A percentile compares a stretch with the other conserved stretches of the same genome.
Evolutionary conservation across 2,329 filamentous ascomycete genomes (phyloP).

Genomic region (Setomelanomma holmii): DNA sequence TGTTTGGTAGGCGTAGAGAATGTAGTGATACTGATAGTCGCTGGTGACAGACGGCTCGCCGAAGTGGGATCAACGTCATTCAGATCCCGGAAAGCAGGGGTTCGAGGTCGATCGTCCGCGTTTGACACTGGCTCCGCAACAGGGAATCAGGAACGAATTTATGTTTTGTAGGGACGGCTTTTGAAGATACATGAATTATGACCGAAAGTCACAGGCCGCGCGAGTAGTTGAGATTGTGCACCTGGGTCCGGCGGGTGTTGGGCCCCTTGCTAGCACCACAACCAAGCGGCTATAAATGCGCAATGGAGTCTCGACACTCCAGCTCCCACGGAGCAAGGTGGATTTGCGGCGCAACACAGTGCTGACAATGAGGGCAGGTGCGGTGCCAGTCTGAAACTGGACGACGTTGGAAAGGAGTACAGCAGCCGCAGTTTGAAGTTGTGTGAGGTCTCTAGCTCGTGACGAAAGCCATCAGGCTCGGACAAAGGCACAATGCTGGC

Average conservation of each 20-base stretch:
- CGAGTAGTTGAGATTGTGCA: slow-evolving; percentile 33
- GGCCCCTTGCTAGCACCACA: slow-evolving; percentile 43
- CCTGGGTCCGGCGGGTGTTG: slow-evolving; percentile 38
- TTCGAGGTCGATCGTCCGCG: slow-evolving; percentile 43
- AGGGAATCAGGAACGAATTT: slow-evolving; percentile 34
- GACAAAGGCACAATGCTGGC: slow-evolving; percentile 36
- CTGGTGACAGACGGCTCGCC: slow-evolving; percentile 34
- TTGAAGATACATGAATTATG: slow-evolving; percentile 19
- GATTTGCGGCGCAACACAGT: slow-evolving; percentile 35
- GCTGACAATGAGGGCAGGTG: slow-evolving; percentile 37
- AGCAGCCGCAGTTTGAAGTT: slow-evolving; percentile 39
- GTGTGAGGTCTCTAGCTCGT: slow-evolving; percentile 38
- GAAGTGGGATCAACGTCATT: slow-evolving; percentile 49
- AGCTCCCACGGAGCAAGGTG: slow-evolving; percentile 29
- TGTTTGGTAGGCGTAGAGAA: slow-evolving; percentile 24
- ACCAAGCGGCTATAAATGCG: slow-evolving; percentile 43
- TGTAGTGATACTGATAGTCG: slow-evolving; percentile 21
- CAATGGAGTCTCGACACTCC: slow-evolving; percentile 31
- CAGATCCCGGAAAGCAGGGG: slow-evolving; percentile 41
- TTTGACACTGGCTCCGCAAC: slow-evolving; percentile 36
- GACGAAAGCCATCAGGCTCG: slow-evolving; percentile 38
- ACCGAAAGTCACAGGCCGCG: slow-evolving; percentile 28
- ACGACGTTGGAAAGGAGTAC: slow-evolving; percentile 40
- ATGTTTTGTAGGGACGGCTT: slow-evolving; percentile 24
- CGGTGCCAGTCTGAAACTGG: slow-evolving; percentile 44